These are phyloP conservation scores for Leavenworthia alabamica DNA, from an alignment of 345 rosid species.

Conservation along the genomic window DNA sequence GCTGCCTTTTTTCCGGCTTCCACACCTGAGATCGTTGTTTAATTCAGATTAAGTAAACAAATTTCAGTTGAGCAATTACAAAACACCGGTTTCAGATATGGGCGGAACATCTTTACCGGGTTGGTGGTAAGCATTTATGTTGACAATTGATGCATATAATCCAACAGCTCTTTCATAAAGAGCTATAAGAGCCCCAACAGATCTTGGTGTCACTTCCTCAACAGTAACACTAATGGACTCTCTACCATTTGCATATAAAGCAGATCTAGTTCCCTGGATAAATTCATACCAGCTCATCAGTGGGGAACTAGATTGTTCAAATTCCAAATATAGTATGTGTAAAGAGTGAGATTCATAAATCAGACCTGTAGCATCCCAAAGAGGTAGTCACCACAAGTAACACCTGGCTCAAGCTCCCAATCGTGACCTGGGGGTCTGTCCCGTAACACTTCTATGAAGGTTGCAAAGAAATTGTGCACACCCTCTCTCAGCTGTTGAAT, in stretches of 20 bases:
- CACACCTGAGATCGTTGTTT: conserved; percentile 50
- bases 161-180: conserved; percentile 99
- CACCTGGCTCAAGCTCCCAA: conserved; percentile 99
- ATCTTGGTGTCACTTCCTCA: conserved; percentile 85
- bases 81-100: not conserved
- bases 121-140: conserved; percentile 94
- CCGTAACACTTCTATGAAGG: conserved; percentile 91
- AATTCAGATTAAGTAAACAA: not conserved
- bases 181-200: conserved; percentile 84
- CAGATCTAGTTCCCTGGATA: conserved; percentile 92
- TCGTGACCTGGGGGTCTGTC: conserved; percentile 99
- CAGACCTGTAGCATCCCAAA: conserved; percentile 97
- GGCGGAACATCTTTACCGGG: conserved; percentile 49
- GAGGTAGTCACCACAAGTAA: conserved; percentile 95
- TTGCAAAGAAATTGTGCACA: conserved; percentile 90
- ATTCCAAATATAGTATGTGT: not conserved
- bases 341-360: conserved; percentile 10
- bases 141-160: conserved; percentile 71
- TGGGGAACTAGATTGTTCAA: not conserved
- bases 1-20: conserved; percentile 99
- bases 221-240: conserved; percentile 88
- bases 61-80: not conserved
- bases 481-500: conserved; percentile 99
- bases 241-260: conserved; percentile 78
- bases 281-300: conserved; percentile 16